Evolutionary conservation across 805 yeast species (phyloP), one percentile per base, ranked within the genome.

Genomic region (Cyberlindnera mississippiensis): DNA sequence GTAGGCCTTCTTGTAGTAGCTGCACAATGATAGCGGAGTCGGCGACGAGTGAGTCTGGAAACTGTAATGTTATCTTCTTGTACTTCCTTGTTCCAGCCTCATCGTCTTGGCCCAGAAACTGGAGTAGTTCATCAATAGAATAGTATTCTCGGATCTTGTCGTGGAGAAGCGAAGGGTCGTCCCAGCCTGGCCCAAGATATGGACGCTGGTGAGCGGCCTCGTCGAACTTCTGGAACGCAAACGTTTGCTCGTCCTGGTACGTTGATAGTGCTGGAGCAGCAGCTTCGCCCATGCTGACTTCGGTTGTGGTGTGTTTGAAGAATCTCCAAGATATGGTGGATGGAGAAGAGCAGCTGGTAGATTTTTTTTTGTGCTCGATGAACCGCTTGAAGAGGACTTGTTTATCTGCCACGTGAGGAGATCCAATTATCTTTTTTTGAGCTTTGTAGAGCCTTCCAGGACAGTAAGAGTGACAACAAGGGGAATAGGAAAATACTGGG

Each of bases 181-280:
- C 34, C 42, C 50, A 39, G 28, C 45, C 37, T 38, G 52, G 52
- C 12, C 61, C 68, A 38, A 56, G 54, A 43, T 68, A 59, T 31
- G 55, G 34, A 48, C 69, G 45, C 43, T 58, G 50, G 31, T 46
- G 53, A 22, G 37, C 42, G 3, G 38, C 35, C 4, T 64, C 54
- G 9, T 58, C 63, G 32, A 68, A 68, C 41, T 67, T 67, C 28
- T 75, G 73, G 50, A 74, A 78, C 14, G 24, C 9, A 9, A 80
- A 82, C 2, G 72, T 64, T 0, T 63, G 62, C 27, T 80, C 88
- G 45, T 80, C 85, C 49, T 87, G 88, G 26, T 75, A 72, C 0
- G 95, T 80, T 1, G 96, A 85, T 4, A 89, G 66, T 1, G 78
- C 78, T 0, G 95, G 93, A 0, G 95, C 86, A 3, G 67, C 72